Base-by-base conservation (phyloP, 139 green algal genomes). In the Coccomyxa sp. region DNA sequence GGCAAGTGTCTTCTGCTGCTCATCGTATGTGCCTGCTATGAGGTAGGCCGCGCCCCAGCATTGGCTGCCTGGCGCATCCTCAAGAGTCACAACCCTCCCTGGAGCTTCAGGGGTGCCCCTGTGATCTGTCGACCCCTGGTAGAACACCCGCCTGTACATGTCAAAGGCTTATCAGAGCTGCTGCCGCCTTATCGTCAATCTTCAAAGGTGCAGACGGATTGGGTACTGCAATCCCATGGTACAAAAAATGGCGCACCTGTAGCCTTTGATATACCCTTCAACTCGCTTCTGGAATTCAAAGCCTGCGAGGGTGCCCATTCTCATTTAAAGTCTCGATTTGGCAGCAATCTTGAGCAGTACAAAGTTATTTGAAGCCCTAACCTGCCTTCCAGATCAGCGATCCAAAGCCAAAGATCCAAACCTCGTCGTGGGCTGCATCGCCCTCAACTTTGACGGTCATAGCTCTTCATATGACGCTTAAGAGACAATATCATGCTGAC, bases 71-170 rank as follows among this genome's bases (percentile, higher is more conserved):
- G 74, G 44, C 12, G 27, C 39, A 12, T 41, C 58, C 22, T 83
- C 81, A 8, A 96, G 81, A 2, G 92, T 96, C 12, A 93, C 92
- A 0, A 92, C 95, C 2, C 91, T 77, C 3, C 91, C 91, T 31
- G 91, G 90, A 9, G 74, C 70, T 27, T 34, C 74, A 0, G 82
- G 83, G 12, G 84, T 90, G 34, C 90, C 90, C 0, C 90, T 74
- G 55, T 94, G 90, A 71, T 94, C 90, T 37, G 89, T 88, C 4
- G 71, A 78, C 37, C 85, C 82, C 73, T 86, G 85, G 75, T 74
- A 40, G 6, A 74, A 44, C 10, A 83, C 34, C 31, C 68, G 12
- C 7, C 7, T 58, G 38, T n/a, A 77, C 2, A 6, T 16, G 64
- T 22, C 31, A 58, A 12, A 7, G 29, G 35, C 1, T 74, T 73